A percentile compares a stretch with the other conserved stretches of the same genome.
Evolutionary conservation across 2,329 filamentous ascomycete species (phyloP).

Genomic region (Epichloe elymi): DNA sequence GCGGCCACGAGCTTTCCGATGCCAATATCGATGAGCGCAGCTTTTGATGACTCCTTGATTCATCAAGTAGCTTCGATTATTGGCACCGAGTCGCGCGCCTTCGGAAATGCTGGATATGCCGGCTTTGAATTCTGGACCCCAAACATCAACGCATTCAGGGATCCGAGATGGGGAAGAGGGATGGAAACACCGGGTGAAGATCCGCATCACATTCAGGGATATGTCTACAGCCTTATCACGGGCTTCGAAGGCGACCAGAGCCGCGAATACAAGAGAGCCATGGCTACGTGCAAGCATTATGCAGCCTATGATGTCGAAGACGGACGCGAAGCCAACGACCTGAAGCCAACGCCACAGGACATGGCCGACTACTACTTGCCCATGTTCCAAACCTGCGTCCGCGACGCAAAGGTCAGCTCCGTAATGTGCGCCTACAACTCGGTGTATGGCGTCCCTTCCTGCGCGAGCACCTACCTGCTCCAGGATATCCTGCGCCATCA

Average conservation of each 20-base stretch:
- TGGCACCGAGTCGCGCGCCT: constrained; percentile 49
- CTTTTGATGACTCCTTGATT: constrained; percentile 51
- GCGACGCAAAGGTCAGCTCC: constrained; percentile 42
- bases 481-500: constrained; percentile 49
- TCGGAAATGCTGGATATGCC: constrained; percentile 44
- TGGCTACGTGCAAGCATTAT: constrained; percentile 48
- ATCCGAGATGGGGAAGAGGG: constrained; percentile 50
- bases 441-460: constrained; percentile 53
- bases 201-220: constrained; percentile 33
- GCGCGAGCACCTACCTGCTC: constrained; percentile 48
- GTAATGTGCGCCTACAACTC: constrained; percentile 53
- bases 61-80: constrained; percentile 40
- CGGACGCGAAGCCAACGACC: constrained; percentile 41
- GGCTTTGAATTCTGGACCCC: constrained; percentile 51
- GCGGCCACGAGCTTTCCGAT: constrained; percentile 53
- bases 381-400: constrained; percentile 49
- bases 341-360: constrained; percentile 45
- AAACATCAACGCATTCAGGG: constrained; percentile 53
- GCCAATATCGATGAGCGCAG: constrained; percentile 47
- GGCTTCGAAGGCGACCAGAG: constrained; percentile 27
- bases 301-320: constrained; percentile 43
- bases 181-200: constrained; percentile 49
- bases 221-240: constrained; percentile 22
- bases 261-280: constrained; percentile 20
- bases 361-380: constrained; percentile 55